These are phyloP conservation scores for Diplodia intermedia DNA, from an alignment of 2,329 filamentous ascomycete species.

Conservation along the genomic window DNA sequence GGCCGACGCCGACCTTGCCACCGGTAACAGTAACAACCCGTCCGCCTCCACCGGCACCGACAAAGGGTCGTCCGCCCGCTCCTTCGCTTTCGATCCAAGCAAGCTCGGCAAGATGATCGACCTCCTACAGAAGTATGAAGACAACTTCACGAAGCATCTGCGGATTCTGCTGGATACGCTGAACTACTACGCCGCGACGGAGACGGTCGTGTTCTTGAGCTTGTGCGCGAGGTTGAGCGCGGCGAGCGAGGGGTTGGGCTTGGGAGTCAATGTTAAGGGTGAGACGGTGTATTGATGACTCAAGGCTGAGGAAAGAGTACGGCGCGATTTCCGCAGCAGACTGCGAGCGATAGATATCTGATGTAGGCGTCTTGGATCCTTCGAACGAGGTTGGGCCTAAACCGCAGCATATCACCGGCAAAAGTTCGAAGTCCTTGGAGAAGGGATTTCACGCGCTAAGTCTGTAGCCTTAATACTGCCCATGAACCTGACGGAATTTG, in stretches of 20 bases:
- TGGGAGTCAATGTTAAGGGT: constrained; percentile 25
- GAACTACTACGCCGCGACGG: constrained; percentile 96
- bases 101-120: constrained; percentile 81
- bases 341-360: too few species aligned
- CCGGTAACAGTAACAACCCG: constrained; percentile 33
- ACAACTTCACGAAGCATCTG: constrained; percentile 88
- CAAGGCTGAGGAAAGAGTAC: too few species aligned
- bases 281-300: constrained; percentile 16
- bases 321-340: too few species aligned
- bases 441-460: too few species aligned
- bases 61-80: constrained; percentile 35
- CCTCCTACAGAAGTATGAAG: constrained; percentile 88
- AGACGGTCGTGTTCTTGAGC: constrained; percentile 91
- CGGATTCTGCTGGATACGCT: constrained; percentile 93
- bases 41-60: constrained; percentile 33
- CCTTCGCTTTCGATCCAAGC: constrained; percentile 58
- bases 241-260: constrained; percentile 51
- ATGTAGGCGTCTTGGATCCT: too few species aligned
- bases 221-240: constrained; percentile 83
- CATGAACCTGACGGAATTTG: too few species aligned
- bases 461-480: too few species aligned
- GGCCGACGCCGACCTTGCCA: constrained; percentile 63
- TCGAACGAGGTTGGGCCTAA: too few species aligned
- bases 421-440: too few species aligned
- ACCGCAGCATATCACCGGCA: too few species aligned